Conservation (phyloP, 148 eudicot species). For the Silene latifolia region DNA sequence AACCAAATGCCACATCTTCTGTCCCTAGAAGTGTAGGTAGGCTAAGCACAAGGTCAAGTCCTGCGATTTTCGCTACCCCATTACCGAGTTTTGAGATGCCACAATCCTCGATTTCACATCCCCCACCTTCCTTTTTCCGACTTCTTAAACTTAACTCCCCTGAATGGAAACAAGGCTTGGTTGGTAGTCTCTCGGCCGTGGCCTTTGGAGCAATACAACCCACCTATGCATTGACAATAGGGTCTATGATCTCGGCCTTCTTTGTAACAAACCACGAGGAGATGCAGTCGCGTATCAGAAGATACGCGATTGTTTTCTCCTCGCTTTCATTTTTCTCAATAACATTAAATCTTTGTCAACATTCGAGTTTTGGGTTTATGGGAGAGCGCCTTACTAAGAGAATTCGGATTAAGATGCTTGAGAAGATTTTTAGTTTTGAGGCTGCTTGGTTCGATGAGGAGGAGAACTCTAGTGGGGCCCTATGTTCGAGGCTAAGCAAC, state of each 20-base stretch:
- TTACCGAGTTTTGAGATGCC: conserved; percentile 17
- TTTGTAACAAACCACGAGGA: conserved; percentile 54
- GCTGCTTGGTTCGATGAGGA: conserved; percentile 92
- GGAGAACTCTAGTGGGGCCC: conserved; percentile 63
- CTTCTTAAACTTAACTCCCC: conserved; percentile 64
- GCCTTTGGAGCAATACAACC: conserved; percentile 84
- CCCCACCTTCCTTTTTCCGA: conserved; percentile 47
- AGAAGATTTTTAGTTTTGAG: conserved; percentile 68
- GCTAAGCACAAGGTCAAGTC: conserved; percentile 61
- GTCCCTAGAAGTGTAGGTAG: conserved; percentile 52
- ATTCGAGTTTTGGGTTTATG: conserved; percentile 74
- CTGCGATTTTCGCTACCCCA: conserved; percentile 37
- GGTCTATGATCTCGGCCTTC: conserved; percentile 87
- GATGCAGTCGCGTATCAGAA: conserved; percentile 58
- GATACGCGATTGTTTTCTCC: conserved; percentile 51
- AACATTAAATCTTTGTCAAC: conserved; percentile 56
- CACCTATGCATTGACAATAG: conserved; percentile 80
- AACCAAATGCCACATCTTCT: conserved; percentile 34
- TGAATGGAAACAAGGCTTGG: conserved; percentile 72
- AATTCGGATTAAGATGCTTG: conserved; percentile 65
- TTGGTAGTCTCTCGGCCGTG: conserved; percentile 68
- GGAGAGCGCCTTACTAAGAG: conserved; percentile 73
- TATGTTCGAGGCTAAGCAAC: conserved; percentile 65
- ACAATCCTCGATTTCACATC: conserved; percentile 32
- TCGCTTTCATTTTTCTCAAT: conserved; percentile 60